These are phyloP conservation scores for Raffaelea arxii DNA, from an alignment of 2,329 filamentous ascomycete species.

Conservation along the genomic window DNA sequence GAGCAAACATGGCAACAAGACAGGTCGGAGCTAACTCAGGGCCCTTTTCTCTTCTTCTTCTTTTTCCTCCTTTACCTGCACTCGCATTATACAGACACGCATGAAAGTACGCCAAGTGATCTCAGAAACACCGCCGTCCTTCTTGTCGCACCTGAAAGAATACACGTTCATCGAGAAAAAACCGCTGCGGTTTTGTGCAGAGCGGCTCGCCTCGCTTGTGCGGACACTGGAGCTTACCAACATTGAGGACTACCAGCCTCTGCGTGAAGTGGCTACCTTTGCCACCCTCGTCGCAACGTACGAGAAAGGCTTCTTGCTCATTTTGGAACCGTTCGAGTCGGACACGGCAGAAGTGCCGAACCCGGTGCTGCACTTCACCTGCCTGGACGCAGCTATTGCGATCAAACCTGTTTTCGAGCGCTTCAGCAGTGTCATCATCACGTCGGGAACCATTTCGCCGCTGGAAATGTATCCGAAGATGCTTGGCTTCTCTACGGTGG, in stretches of 20 bases:
- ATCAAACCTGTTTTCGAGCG: conserved; percentile 97
- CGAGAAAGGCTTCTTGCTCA: conserved; percentile 90
- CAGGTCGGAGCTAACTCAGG: too few species aligned
- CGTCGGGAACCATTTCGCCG: conserved; percentile 91
- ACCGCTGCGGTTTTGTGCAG: conserved; percentile 86
- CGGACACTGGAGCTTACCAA: conserved; percentile 92
- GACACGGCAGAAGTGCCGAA: conserved; percentile 94
- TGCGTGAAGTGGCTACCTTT: conserved; percentile 97
- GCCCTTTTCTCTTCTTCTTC: too few species aligned
- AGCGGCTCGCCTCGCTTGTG: conserved; percentile 87
- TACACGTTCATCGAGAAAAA: conserved; percentile 98
- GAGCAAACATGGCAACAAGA: not conserved
- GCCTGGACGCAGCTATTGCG: conserved; percentile 91
- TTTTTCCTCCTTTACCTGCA: too few species aligned
- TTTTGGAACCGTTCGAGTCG: conserved; percentile 94
- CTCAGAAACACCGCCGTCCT: conserved; percentile 91
- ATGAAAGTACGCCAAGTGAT: conserved; percentile 99
- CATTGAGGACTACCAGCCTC: conserved; percentile 93
- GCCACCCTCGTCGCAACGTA: conserved; percentile 94
- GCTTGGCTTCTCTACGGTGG: conserved; percentile 84
- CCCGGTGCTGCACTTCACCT: conserved; percentile 93
- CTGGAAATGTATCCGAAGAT: conserved; percentile 99
- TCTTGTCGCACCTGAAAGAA: conserved; percentile 85
- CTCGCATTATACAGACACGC: conserved; percentile 66
- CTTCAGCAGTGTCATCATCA: conserved; percentile 97